Conservation (phyloP, 148 eudicot genomes). For the Gaultheria prostrata region DNA sequence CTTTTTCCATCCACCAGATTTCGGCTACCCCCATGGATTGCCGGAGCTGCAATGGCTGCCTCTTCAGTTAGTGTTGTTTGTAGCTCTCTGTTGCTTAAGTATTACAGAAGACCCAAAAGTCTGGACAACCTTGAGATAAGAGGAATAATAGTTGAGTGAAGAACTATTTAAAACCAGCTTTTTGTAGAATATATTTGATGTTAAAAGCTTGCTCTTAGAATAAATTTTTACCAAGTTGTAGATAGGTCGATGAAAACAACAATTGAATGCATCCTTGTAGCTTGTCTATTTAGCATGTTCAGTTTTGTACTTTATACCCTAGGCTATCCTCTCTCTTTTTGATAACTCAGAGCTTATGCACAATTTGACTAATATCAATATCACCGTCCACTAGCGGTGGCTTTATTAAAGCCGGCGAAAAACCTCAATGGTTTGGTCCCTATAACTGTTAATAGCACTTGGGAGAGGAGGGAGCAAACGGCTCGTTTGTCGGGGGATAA, state of each 20-base stretch:
- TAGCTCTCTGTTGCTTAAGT: slow-evolving; percentile 82
- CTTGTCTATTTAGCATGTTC: neutral
- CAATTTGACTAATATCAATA: neutral
- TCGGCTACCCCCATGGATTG: slow-evolving; percentile 89
- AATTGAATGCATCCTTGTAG: neutral
- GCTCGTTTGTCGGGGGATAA: too few relatives aligned
- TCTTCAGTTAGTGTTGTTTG: slow-evolving; percentile 94
- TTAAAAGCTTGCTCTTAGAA: slow-evolving; percentile 2
- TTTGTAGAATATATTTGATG: neutral
- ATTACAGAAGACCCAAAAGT: slow-evolving; percentile 69
- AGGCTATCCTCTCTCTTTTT: neutral
- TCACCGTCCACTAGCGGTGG: neutral
- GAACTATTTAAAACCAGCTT: neutral
- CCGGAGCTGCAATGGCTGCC: slow-evolving; percentile 99
- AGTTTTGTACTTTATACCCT: neutral
- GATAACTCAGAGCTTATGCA: neutral
- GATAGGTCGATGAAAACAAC: neutral
- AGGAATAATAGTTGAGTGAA: slow-evolving; percentile 49
- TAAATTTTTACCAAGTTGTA: slow-evolving; percentile 6
- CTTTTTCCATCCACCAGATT: slow-evolving; percentile 74
- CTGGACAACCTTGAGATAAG: slow-evolving; percentile 51
- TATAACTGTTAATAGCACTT: neutral
- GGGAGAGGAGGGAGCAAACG: neutral
- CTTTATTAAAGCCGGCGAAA: neutral
- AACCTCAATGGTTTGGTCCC: neutral